Conservation (phyloP, 2,329 filamentous ascomycete species). For the Parastagonospora avenae region DNA sequence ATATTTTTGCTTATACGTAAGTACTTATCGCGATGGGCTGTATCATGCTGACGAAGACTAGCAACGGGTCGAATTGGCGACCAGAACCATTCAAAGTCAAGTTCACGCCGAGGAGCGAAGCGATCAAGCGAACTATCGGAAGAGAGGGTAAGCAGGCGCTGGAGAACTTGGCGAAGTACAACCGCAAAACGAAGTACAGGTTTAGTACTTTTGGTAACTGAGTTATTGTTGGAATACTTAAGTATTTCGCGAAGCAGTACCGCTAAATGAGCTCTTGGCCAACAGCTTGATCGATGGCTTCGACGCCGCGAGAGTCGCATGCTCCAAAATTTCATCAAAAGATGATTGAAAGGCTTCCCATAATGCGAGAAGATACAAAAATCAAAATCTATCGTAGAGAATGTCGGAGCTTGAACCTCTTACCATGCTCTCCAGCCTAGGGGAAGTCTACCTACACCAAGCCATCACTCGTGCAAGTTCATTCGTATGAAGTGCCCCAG, state of each 20-base stretch:
- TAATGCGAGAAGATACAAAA: too few relatives aligned
- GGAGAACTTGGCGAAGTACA: slow-evolving; percentile 56
- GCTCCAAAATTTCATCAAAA: too few relatives aligned
- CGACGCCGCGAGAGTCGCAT: too few relatives aligned
- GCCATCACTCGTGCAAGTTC: too few relatives aligned
- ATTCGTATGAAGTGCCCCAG: too few relatives aligned
- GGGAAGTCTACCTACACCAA: too few relatives aligned
- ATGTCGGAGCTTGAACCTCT: too few relatives aligned
- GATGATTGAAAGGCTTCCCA: too few relatives aligned
- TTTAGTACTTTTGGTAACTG: slow-evolving; percentile 45
- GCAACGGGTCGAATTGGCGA: slow-evolving; percentile 63
- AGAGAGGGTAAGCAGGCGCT: slow-evolving; percentile 59
- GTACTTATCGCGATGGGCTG: slow-evolving; percentile 4
- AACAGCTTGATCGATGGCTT: background rate
- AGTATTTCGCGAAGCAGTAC: background rate
- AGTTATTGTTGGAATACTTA: background rate
- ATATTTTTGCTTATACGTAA: slow-evolving; percentile 60
- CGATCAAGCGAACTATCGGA: slow-evolving; percentile 56
- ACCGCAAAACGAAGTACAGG: slow-evolving; percentile 60
- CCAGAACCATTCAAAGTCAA: slow-evolving; percentile 60
- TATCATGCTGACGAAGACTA: slow-evolving; percentile 20
- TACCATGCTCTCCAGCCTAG: too few relatives aligned
- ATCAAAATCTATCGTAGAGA: too few relatives aligned
- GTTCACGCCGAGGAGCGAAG: slow-evolving; percentile 55
- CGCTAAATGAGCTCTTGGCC: background rate